Base-by-base conservation (phyloP, 2,329 filamentous ascomycete species). In the Scleromitrula shiraiana region DNA sequence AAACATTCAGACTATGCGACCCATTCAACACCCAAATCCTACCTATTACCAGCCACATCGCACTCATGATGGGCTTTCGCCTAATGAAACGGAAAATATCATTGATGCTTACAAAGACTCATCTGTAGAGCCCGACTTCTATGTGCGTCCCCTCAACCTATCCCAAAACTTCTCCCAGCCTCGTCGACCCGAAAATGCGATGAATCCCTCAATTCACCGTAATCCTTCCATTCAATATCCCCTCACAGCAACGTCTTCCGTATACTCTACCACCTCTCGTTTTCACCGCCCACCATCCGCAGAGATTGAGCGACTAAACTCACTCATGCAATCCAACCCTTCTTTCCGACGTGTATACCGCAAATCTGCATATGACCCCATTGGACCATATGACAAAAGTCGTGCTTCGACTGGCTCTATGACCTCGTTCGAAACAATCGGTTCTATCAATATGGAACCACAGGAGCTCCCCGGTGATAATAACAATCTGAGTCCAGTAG, bases 401-500 rank as follows among this genome's bases (percentile, higher is more conserved):
- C 54, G 15, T 12, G 22, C 38, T n/a, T 41, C 24, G 36, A 22
- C 39, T 7, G 51, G 46, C 10, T 54, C 52, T 22, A 48, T 53
- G 30, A 52, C 52, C n/a, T 56, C 53, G 10, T 56, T 55, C 30
- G 52, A 56, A 22, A 49, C 51, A 19, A 19, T 41, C 23, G 44
- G 43, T 23, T 48, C 50, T 17, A 37, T 49, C 46, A 35, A 51
- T 15, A 33, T 51, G 17, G 40, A 50, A 24, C 26, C 46, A 35
- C 23, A 32, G 35, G 44, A 51, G 20, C 37, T 38, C 8, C 22
- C 38, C 24, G 39, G 20, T 8, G 42, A 47, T 10, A n/a, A n/a
- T n/a, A 42, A 45, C 9, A 58, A 59, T 12, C 49, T 63, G 4
- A 63, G 60, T 20, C 62, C 62, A 7, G 60, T 64, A 2, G 52